phyloP scores from a whole-genome alignment of 345 rosid species.

The Citropsis articulata region DNA sequence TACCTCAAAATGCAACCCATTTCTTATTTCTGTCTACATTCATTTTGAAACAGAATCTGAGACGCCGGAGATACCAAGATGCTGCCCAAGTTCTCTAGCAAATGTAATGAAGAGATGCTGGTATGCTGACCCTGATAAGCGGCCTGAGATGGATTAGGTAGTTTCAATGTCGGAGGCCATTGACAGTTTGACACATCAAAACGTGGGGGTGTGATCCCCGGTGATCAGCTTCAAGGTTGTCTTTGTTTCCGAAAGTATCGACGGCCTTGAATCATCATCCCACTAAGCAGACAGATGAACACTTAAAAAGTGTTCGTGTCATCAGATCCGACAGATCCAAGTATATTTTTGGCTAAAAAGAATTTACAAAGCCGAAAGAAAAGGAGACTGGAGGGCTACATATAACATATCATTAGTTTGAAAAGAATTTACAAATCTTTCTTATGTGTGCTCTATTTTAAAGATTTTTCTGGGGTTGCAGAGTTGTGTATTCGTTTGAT shows the following conservation, averaged over 20 bases:
- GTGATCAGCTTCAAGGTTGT: constrained; percentile 77
- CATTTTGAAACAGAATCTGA: constrained; percentile 56
- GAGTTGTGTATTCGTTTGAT: no score
- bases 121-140: constrained; percentile 90
- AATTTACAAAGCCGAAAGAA: no score
- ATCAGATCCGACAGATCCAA: no score
- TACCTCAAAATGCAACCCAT: not conserved
- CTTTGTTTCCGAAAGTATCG: constrained; percentile 78
- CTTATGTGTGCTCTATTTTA: no score
- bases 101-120: constrained; percentile 96
- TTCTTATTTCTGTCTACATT: not conserved
- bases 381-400: no score
- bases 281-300: not conserved
- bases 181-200: constrained; percentile 76
- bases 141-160: constrained; percentile 98
- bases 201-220: constrained; percentile 96
- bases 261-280: constrained; percentile 57
- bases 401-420: no score
- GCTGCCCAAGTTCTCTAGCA: constrained; percentile 84
- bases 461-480: no score
- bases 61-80: constrained; percentile 94
- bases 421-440: no score
- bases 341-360: no score
- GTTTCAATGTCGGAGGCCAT: constrained; percentile 87
- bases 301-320: no score